A percentile compares a stretch with the other conserved stretches of the same genome.
Evolutionary conservation across 2,329 filamentous ascomycete genomes (phyloP).

Genomic region (Diplodia mutila): DNA sequence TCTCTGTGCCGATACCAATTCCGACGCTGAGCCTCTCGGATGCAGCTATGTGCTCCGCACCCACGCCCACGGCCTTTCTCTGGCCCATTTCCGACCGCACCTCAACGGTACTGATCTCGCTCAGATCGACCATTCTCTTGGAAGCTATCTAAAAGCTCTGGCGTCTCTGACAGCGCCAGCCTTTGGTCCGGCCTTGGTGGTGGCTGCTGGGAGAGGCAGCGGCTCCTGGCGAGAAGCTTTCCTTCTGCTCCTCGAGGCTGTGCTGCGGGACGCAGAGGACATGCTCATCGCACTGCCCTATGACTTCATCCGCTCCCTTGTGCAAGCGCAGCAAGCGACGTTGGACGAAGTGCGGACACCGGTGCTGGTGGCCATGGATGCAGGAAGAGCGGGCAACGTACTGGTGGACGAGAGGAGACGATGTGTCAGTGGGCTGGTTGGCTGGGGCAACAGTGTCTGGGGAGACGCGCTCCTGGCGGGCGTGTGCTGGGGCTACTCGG

Average conservation of each 20-base stretch:
- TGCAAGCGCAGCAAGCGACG: slow-evolving; percentile 41
- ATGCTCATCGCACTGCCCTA: slow-evolving; percentile 62
- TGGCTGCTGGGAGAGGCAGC: slow-evolving; percentile 51
- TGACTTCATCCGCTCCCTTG: slow-evolving; percentile 55
- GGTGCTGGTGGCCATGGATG: slow-evolving; percentile 55
- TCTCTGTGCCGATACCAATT: slow-evolving; percentile 42
- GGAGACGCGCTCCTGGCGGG: slow-evolving; percentile 60
- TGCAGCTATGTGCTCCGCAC: slow-evolving; percentile 41
- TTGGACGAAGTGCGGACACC: slow-evolving; percentile 58
- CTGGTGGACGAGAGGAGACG: slow-evolving; percentile 55
- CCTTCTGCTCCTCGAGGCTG: slow-evolving; percentile 54
- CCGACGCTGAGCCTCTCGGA: slow-evolving; percentile 34
- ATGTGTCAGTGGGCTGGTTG: slow-evolving; percentile 55
- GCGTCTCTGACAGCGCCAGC: slow-evolving; percentile 50
- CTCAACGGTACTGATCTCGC: slow-evolving; percentile 43
- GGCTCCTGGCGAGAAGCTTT: slow-evolving; percentile 60
- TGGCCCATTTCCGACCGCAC: slow-evolving; percentile 37
- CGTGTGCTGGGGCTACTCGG: slow-evolving; percentile 48
- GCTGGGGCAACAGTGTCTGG: slow-evolving; percentile 59
- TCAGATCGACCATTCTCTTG: slow-evolving; percentile 46
- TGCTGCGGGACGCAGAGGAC: slow-evolving; percentile 62
- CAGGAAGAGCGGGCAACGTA: slow-evolving; percentile 55
- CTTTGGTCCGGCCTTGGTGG: slow-evolving; percentile 57
- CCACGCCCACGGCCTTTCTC: slow-evolving; percentile 38
- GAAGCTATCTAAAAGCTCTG: slow-evolving; percentile 47